Evolutionary conservation across 805 yeast genomes (phyloP), one percentile per base, ranked within the genome.

Genomic region (Starmera amethionina): DNA sequence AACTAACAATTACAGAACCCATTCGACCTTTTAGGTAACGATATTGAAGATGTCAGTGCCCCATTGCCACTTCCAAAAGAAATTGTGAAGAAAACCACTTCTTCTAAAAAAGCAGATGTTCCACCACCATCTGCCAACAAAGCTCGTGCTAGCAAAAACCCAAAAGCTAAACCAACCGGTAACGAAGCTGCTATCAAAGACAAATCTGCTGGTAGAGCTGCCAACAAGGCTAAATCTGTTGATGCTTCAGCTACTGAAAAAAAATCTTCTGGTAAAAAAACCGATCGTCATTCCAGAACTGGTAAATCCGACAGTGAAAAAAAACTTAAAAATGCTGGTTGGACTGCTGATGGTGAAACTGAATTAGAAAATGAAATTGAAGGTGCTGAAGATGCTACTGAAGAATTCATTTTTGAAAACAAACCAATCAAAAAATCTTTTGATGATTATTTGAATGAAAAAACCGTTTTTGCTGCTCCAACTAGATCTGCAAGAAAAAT

Each of bases 261-360:
- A 58, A 60, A 56, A 53, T 44, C 69, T 64, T 62, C 70, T 73
- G 54, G 64, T 66, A 55, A 64, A 68, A 60, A 54, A 49, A 52
- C 62, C 49, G 97, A 90, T 78, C 93, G 95, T 68, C 93, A 79
- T 60, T 77, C 90, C 51, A 84, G 83, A 73, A 61, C 85, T 51
- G 86, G 82, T 60, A 85, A 83, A 74, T 64, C 77, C 57, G 96
- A 88, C 72, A 72, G 95, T 54, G 76, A 73, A 54, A 89, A 87
- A 81, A 80, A 82, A 66, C 74, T 82, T 59, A 76, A 73, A 64
- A 81, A 79, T 68, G 60, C 61, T 37, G 89, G 88, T 51, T 86
- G 96, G 90, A 95, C 96, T 61, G 86, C 80, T 60, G 77, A 81
- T 65, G 74, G 75, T 59, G 68, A 71, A 58, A 72, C 70, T 61